A percentile compares a stretch with the other conserved stretches of the same genome.
These are phyloP conservation scores for Kitagawia praeruptora DNA, from an alignment of 129 eudicot genomes.

Conservation along the genomic window DNA sequence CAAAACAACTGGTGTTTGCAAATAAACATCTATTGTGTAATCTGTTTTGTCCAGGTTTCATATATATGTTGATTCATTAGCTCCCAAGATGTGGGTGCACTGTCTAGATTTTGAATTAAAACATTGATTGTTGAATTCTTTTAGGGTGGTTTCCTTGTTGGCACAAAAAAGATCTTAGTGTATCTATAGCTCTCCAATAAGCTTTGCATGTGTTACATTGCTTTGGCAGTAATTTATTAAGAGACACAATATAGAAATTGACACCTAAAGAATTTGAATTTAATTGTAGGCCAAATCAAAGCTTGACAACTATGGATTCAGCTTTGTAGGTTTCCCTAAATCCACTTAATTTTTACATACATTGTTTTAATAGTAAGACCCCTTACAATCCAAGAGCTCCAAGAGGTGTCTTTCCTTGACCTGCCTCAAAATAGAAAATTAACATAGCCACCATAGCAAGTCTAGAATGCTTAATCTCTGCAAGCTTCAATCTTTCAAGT, in stretches of 20 bases:
- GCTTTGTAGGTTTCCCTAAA: neutral
- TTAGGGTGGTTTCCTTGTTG: neutral
- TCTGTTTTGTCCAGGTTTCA: too few relatives aligned
- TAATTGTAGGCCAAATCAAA: neutral
- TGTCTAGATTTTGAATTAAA: neutral
- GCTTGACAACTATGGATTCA: neutral
- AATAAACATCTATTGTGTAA: neutral
- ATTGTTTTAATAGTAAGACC: neutral
- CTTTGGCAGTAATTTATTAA: neutral
- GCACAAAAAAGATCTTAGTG: neutral
- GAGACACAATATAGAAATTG: neutral
- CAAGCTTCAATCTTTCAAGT: constrained; percentile 83
- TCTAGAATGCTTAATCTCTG: constrained; percentile 92
- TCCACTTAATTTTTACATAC: neutral
- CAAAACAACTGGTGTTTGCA: neutral
- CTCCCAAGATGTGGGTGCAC: neutral
- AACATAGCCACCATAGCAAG: constrained; percentile 94
- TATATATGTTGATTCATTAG: too few relatives aligned
- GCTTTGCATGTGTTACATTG: neutral
- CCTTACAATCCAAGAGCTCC: constrained; percentile 92
- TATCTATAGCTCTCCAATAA: neutral
- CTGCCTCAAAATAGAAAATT: constrained; percentile 90
- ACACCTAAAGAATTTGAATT: neutral
- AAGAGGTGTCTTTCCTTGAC: constrained; percentile 98
- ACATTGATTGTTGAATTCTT: neutral